A percentile compares a stretch with the other conserved stretches of the same genome.
phyloP scores from a whole-genome alignment of 768 basidiomycete species.

The Lentinula lateritia region DNA sequence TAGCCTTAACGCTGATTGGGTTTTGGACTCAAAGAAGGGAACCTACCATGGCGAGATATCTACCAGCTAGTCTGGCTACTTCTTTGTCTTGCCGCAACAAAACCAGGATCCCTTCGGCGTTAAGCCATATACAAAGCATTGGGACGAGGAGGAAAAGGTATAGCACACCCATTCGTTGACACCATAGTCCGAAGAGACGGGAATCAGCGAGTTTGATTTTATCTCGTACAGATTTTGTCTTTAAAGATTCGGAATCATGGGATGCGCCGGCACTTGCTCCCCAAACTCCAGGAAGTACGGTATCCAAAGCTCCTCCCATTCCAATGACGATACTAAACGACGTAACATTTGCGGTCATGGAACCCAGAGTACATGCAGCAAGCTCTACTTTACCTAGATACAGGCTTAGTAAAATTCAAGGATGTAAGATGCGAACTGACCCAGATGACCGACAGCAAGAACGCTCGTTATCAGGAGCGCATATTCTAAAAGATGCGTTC shows the following conservation, averaged over 20 bases:
- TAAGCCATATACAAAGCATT: slow-evolving; percentile 37
- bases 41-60: slow-evolving; percentile 50
- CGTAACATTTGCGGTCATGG: slow-evolving; percentile 40
- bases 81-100: slow-evolving; percentile 50
- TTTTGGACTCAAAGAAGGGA: slow-evolving; percentile 29
- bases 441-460: slow-evolving; percentile 70
- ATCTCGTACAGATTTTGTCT: slow-evolving; percentile 32
- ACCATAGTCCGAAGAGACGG: slow-evolving; percentile 50
- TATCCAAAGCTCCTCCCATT: slow-evolving; percentile 60
- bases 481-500: slow-evolving; percentile 61
- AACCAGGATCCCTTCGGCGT: slow-evolving; percentile 52
- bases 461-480: slow-evolving; percentile 62
- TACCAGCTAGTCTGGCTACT: slow-evolving; percentile 48
- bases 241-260: background rate
- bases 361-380: slow-evolving; percentile 51
- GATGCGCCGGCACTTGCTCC: slow-evolving; percentile 33
- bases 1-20: background rate
- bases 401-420: background rate
- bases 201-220: slow-evolving; percentile 21
- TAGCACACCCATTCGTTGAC: slow-evolving; percentile 47
- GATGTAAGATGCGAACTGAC: background rate
- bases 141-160: slow-evolving; percentile 2
- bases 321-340: slow-evolving; percentile 29
- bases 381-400: slow-evolving; percentile 50
- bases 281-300: slow-evolving; percentile 72